Evolutionary conservation across 805 yeast species (phyloP).

Genomic region (Kockiozyma suomiensis): DNA sequence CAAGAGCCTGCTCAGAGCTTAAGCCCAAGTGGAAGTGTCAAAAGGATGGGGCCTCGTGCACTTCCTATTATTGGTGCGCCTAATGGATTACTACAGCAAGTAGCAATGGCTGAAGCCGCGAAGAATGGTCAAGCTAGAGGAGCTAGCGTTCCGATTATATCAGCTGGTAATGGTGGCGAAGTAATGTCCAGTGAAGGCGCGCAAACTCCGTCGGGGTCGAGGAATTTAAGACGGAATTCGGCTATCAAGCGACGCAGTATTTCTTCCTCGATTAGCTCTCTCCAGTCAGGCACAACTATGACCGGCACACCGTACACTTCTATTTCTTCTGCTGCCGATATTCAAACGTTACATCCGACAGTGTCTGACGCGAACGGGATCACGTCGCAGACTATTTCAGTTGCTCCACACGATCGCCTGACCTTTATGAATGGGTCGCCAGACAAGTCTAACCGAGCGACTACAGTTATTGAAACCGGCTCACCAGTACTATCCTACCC

Average conservation of each 20-base stretch:
- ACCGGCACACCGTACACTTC: conserved; percentile 9
- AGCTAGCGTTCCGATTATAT: too few species aligned
- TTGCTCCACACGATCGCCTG: neutral
- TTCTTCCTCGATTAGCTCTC: conserved; percentile 7
- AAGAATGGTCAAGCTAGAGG: neutral
- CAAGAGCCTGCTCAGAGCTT: neutral
- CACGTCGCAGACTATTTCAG: conserved; percentile 1
- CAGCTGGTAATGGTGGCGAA: neutral
- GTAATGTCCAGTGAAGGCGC: neutral
- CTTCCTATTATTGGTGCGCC: neutral
- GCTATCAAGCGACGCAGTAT: conserved; percentile 9
- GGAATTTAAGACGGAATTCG: neutral
- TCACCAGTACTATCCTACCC: neutral
- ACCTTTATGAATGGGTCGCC: conserved; percentile 9
- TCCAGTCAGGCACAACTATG: neutral
- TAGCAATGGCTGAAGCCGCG: conserved; percentile 4
- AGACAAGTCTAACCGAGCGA: conserved; percentile 3
- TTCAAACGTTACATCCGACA: neutral
- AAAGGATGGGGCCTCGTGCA: conserved; percentile 10
- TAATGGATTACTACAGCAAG: conserved; percentile 7
- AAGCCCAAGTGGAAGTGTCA: neutral
- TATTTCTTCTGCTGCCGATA: conserved; percentile 4
- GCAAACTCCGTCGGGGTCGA: neutral
- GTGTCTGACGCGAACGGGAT: neutral
- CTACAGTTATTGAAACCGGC: neutral